These are phyloP conservation scores for Apophysomyces variabilis DNA, from an alignment of 371 early-diverging fungal species.

Conservation along the genomic window DNA sequence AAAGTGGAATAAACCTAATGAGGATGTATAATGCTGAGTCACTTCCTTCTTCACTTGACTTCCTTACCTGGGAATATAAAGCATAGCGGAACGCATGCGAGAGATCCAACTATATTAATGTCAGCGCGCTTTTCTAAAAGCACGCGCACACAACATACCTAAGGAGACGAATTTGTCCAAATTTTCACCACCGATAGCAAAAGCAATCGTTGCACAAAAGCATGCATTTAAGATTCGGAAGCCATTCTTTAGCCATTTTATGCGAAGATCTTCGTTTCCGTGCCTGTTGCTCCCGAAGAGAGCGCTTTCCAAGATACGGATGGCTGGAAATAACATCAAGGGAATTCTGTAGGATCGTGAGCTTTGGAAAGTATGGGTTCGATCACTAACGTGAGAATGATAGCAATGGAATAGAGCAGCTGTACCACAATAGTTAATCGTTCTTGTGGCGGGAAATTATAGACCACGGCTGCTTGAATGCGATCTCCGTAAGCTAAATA, in stretches of 20 bases:
- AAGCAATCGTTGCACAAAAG: conserved; percentile 60
- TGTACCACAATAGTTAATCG: conserved; percentile 59
- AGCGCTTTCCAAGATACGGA: conserved; percentile 70
- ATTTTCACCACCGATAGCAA: conserved; percentile 63
- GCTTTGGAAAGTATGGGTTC: background rate
- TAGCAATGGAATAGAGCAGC: conserved; percentile 76
- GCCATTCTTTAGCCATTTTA: conserved; percentile 76
- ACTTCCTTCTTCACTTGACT: too few relatives aligned
- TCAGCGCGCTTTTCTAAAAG: background rate
- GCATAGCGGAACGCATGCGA: conserved; percentile 57
- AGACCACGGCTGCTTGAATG: conserved; percentile 70
- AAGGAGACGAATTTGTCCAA: conserved; percentile 75
- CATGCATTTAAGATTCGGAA: conserved; percentile 54
- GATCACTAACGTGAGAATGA: conserved; percentile 64
- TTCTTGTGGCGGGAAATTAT: conserved; percentile 64
- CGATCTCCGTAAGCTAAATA: conserved; percentile 75
- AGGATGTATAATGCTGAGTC: background rate
- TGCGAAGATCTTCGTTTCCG: conserved; percentile 33
- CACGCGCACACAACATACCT: background rate
- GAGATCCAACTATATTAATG: conserved; percentile 38
- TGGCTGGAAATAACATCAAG: conserved; percentile 76
- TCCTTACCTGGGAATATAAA: conserved; percentile 68
- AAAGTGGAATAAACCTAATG: conserved; percentile 60
- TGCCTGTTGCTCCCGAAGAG: conserved; percentile 40
- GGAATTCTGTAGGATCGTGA: conserved; percentile 38